Percentiles rank a stretch among this genome's conserved stretches.
Evolutionary conservation across 2,329 filamentous ascomycete species (phyloP).

Genomic region (Trichoderma koningii): DNA sequence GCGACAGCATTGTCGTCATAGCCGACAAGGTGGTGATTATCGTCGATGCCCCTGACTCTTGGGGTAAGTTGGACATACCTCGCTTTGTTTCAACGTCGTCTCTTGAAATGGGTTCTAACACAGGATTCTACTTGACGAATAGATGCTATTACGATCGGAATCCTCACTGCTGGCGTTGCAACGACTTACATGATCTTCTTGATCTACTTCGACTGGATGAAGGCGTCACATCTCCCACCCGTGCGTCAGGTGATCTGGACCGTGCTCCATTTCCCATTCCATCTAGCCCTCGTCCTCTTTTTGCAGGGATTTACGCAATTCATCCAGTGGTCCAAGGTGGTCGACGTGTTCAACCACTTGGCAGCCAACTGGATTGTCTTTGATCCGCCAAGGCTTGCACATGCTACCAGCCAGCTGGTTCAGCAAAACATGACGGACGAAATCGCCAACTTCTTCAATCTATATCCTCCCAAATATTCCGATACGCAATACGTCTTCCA

Average conservation of each 20-base stretch:
- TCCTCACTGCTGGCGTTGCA: conserved; percentile 43
- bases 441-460: conserved; percentile 33
- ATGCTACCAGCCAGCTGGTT: conserved; percentile 32
- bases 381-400: conserved; percentile 25
- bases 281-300: conserved; percentile 63
- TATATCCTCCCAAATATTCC: conserved; percentile 36
- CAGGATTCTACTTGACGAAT: too few species aligned
- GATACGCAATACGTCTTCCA: conserved; percentile 31
- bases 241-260: conserved; percentile 63
- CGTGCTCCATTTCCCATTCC: conserved; percentile 62
- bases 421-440: conserved; percentile 29
- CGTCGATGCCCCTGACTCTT: conserved; percentile 45
- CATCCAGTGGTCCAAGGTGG: conserved; percentile 48
- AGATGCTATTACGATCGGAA: conserved; percentile 43
- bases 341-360: conserved; percentile 37
- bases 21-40: conserved; percentile 53
- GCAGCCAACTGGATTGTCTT: conserved; percentile 27
- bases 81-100: neutral
- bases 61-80: conserved; percentile 38
- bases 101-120: neutral
- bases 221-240: conserved; percentile 59
- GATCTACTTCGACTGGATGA: conserved; percentile 63
- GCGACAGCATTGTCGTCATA: conserved; percentile 65
- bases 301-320: conserved; percentile 64
- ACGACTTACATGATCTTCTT: conserved; percentile 52